Base-by-base conservation (phyloP, 1,139 yeast species). In the Hyphopichia khmerensis region DNA sequence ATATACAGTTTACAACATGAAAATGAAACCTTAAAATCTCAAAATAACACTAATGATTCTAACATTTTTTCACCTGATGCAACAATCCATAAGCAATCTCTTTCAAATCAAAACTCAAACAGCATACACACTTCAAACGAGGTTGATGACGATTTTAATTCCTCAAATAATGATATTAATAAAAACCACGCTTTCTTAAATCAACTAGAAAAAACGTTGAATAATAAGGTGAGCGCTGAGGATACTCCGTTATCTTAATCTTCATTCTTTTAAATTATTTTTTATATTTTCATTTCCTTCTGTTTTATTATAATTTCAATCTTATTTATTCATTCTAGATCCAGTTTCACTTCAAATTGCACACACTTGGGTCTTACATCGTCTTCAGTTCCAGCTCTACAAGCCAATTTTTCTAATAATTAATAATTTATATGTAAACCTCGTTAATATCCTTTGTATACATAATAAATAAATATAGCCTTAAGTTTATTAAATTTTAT, bases 1-100 rank as follows among this genome's bases (percentile, higher is more conserved):
- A 62, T 71, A 14, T 71, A 72, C 51, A 63, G 51, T 44, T 55
- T 68, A 40, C 72, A 68, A 44, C 54, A 51, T 38, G 69, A 66
- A 42, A 66, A 64, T 43, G 52, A 55, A 36, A 47, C 51, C 11
- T 55, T 63, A 33, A 59, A 55, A 35, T 38, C 38, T 14, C 39
- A 43, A 17, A 15, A 39, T 27, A 13, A 9, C 5, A 30, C 16
- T 10, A 26, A 26, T 26, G 29, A 26, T 9, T 26, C 29, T 7
- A 26, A 9, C 10, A 26, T 11, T 7, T 8, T 11, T 11, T 29
- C 32, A n/a, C 9, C 9, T 14, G 9, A 8, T n/a, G 4, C 32
- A n/a, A 26, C 29, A 26, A 26, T 26, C n/a, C 5, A 26, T 11
- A 26, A 26, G 13, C 29, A 7, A 11, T 26, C 29, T 26, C 10